A percentile compares a stretch with the other conserved stretches of the same genome.
These are phyloP conservation scores for Biscogniauxia mediterranea DNA, from an alignment of 2,329 filamentous ascomycete species.

Conservation along the genomic window DNA sequence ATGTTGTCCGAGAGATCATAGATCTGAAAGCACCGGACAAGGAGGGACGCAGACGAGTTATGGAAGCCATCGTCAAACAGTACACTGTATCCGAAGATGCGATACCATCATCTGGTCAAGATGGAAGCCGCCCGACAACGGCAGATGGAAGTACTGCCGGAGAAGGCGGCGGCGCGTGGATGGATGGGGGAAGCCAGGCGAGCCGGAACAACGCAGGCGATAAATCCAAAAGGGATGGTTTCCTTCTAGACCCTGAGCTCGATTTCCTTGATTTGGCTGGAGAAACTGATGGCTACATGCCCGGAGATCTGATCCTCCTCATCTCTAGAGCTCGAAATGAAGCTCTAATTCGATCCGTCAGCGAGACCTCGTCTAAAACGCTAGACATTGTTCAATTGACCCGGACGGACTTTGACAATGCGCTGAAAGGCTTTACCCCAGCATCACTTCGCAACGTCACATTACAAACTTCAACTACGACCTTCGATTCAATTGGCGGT, in stretches of 20 bases:
- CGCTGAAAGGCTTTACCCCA: conserved; percentile 89
- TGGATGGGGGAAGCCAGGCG: conserved; percentile 66
- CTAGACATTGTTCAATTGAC: conserved; percentile 61
- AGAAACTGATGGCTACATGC: conserved; percentile 97
- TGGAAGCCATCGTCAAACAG: conserved; percentile 72
- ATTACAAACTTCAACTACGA: conserved; percentile 87
- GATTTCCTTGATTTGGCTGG: conserved; percentile 93
- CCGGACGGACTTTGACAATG: conserved; percentile 75
- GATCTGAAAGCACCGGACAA: conserved; percentile 90
- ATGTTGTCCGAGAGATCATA: conserved; percentile 89
- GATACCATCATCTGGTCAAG: conserved; percentile 34
- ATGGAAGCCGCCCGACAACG: conserved; percentile 56
- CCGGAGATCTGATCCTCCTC: conserved; percentile 83
- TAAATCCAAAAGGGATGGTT: conserved; percentile 52
- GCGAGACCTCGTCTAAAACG: conserved; percentile 45
- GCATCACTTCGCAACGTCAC: conserved; percentile 93
- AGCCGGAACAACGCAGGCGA: conserved; percentile 41
- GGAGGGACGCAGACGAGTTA: conserved; percentile 77
- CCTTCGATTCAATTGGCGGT: conserved; percentile 89
- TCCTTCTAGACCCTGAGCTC: conserved; percentile 71
- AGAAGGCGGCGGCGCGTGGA: conserved; percentile 65
- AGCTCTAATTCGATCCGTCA: conserved; percentile 81
- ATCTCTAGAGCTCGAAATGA: conserved; percentile 88
- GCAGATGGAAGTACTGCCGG: conserved; percentile 50
- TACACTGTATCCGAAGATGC: conserved; percentile 43